Conservation (phyloP, 345 rosid genomes). For the Arabis alpina region DNA sequence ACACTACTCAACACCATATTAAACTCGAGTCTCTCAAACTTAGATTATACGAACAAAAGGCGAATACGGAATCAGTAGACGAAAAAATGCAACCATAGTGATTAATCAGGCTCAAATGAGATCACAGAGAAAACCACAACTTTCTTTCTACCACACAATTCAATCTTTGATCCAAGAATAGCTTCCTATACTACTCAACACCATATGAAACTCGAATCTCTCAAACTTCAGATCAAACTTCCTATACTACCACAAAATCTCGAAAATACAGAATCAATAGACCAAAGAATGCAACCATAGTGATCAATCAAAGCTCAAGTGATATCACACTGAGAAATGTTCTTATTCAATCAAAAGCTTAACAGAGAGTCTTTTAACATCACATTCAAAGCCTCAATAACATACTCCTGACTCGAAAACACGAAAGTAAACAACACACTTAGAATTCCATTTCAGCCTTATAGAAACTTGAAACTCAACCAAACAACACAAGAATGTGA, state of each 20-base stretch:
- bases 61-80: too few species aligned
- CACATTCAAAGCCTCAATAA: not conserved
- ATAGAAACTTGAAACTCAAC: conserved; percentile 6
- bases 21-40: not conserved
- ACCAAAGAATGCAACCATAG: not conserved
- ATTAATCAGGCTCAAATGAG: too few species aligned
- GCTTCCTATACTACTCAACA: not conserved
- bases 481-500: conserved; percentile 11
- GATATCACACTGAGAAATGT: not conserved
- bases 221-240: not conserved
- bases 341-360: conserved; percentile 32
- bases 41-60: too few species aligned
- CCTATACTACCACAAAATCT: not conserved
- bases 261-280: not conserved
- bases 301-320: not conserved
- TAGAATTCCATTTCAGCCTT: conserved; percentile 2
- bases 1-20: not conserved
- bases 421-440: conserved; percentile 18
- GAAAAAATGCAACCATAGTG: too few species aligned
- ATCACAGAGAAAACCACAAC: not conserved
- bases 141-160: conserved; percentile 1
- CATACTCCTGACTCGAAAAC: not conserved
- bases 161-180: not conserved
- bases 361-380: conserved; percentile 4
- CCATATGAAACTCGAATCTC: not conserved